Evolutionary conservation across 148 eudicot species (phyloP).

Genomic region (Silene uniflora): DNA sequence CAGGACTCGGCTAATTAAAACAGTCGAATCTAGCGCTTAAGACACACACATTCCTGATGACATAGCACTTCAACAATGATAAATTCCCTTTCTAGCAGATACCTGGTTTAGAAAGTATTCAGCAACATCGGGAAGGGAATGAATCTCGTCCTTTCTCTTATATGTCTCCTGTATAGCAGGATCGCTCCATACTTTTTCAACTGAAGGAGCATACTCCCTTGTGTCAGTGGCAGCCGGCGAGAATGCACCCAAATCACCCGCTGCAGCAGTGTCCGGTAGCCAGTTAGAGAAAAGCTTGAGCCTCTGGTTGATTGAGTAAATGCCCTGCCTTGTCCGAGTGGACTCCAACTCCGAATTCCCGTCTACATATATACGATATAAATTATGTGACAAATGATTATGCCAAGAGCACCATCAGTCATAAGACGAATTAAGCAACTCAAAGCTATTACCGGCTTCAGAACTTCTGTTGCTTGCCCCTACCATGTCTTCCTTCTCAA

Average conservation of each 20-base stretch:
- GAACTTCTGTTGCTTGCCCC: constrained; percentile 24
- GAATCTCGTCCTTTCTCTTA: constrained; percentile 79
- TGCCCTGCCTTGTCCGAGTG: constrained; percentile 36
- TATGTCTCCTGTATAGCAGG: constrained; percentile 89
- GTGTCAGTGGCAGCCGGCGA: constrained; percentile 79
- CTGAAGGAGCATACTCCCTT: constrained; percentile 93
- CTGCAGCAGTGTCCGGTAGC: constrained; percentile 90
- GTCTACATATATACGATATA: constrained; percentile 25
- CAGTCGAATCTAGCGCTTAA: too few species aligned
- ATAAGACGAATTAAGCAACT: constrained; percentile 9
- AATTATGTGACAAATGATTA: too few species aligned
- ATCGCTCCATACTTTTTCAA: constrained; percentile 97
- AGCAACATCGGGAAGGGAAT: constrained; percentile 85
- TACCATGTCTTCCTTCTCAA: constrained; percentile 72
- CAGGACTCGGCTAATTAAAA: too few species aligned
- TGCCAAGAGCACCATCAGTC: too few species aligned
- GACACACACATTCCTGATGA: neutral
- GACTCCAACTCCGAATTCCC: constrained; percentile 34
- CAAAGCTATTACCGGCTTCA: constrained; percentile 41
- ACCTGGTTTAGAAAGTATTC: constrained; percentile 96
- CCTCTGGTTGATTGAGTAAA: constrained; percentile 74
- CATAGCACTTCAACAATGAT: too few species aligned
- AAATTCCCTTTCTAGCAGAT: constrained; percentile 17
- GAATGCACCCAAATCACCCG: constrained; percentile 94
- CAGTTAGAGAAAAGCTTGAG: constrained; percentile 93